These are phyloP conservation scores for Jamesozyma rosinii DNA, from an alignment of 805 yeast genomes.

Conservation along the genomic window DNA sequence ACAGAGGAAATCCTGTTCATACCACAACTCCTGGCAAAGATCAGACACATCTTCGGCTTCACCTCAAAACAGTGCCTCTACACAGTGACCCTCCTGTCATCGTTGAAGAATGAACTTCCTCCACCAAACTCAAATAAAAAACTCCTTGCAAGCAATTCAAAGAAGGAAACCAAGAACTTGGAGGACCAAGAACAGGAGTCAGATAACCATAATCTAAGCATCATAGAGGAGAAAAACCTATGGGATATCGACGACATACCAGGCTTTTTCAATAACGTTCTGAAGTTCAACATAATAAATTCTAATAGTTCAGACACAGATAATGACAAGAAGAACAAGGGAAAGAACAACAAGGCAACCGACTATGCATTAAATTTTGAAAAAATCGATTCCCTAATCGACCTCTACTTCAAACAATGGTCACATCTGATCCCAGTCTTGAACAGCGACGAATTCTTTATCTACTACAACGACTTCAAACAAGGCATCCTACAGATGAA, in stretches of 20 bases:
- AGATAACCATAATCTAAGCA: slow-evolving; percentile 9
- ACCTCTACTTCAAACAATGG: slow-evolving; percentile 72
- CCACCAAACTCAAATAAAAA: slow-evolving; percentile 16
- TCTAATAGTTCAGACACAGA: background rate
- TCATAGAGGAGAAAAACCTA: slow-evolving; percentile 14
- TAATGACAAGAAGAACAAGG: background rate
- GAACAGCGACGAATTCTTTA: slow-evolving; percentile 59
- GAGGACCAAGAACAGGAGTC: background rate
- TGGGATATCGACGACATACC: slow-evolving; percentile 25
- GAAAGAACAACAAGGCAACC: background rate
- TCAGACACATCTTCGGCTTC: slow-evolving; percentile 64
- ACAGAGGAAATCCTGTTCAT: slow-evolving; percentile 71
- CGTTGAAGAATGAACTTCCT: slow-evolving; percentile 51
- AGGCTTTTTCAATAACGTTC: slow-evolving; percentile 14
- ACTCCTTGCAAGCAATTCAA: background rate
- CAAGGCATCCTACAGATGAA: background rate
- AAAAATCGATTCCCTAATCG: slow-evolving; percentile 53
- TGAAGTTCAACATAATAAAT: slow-evolving; percentile 17
- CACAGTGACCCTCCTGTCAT: slow-evolving; percentile 63
- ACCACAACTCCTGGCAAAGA: slow-evolving; percentile 59
- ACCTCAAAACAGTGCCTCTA: slow-evolving; percentile 60
- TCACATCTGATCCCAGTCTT: slow-evolving; percentile 58
- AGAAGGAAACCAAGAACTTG: background rate
- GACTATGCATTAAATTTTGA: slow-evolving; percentile 7
- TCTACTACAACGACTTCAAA: slow-evolving; percentile 35